Base-by-base conservation (phyloP, 306 rosid species). In the Nissolia schottii region DNA sequence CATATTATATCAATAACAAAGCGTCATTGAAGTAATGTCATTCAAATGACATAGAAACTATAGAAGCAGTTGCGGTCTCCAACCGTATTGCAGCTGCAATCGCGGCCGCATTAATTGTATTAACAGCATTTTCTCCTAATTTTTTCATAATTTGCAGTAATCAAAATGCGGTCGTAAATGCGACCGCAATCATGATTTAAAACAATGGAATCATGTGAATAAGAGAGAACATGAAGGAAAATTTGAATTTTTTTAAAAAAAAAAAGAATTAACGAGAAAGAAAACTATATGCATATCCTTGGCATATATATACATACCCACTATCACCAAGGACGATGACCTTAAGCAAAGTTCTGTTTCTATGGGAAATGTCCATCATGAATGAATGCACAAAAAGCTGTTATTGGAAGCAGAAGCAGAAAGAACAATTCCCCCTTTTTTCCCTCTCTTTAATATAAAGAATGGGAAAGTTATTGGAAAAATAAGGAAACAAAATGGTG, bases 261-360 rank as follows among this genome's bases (percentile, higher is more conserved):
- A 28, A 59, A 11, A 45, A 32, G 5, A 9, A 13, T 22, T n/a
- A n/a, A n/a, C n/a, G 34, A 4, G 27, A 10, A 10, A 13, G 35
- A 55, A 24, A 70, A 23, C 13, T 11, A 28, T 1, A 66, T 3
- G n/a, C 6, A 8, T 2, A 6, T 1, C 2, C 3, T n/a, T n/a
- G n/a, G n/a, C n/a, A n/a, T n/a, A n/a, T n/a, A n/a, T n/a, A n/a
- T n/a, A n/a, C 86, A 35, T 86, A 93, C 98, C 98, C 98, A 65
- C 97, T 83, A 69, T 93, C 97, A 24, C 98, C 98, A 56, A 93
- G 96, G 79, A 90, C 85, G 60, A 93, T 91, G 71, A 91, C 90
- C 85, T 93, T 91, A 19, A 91, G 94, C 81, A 92, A 81, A 22
- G 85, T 87, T 82, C 96, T 83, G 70, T 73, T 83, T 61, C 76